These are phyloP conservation scores for Ogataea parapolymorpha DNA, from an alignment of 805 yeast species.

Conservation along the genomic window DNA sequence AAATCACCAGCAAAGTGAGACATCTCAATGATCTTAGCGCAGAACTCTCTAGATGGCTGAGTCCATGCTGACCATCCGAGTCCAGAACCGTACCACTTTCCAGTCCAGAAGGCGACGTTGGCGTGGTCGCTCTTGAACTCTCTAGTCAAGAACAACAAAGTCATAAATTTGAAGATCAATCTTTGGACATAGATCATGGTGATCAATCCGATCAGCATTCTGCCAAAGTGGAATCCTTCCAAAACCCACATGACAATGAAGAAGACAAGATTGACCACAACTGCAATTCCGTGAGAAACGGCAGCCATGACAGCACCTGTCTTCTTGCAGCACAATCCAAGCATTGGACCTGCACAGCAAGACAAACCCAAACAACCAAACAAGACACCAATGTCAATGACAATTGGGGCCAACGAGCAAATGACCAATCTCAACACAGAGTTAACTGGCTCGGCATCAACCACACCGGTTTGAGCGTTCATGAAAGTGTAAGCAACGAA, in stretches of 20 bases:
- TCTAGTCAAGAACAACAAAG: conserved; percentile 77
- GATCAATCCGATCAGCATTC: conserved; percentile 81
- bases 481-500: conserved; percentile 77
- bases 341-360: conserved; percentile 96
- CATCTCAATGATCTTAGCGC: conserved; percentile 89
- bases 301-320: conserved; percentile 96
- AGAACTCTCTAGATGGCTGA: conserved; percentile 93
- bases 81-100: conserved; percentile 97
- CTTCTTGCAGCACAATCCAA: conserved; percentile 93
- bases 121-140: conserved; percentile 95
- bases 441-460: conserved; percentile 52
- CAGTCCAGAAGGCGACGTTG: conserved; percentile 99
- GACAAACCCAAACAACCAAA: conserved; percentile 75
- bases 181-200: conserved; percentile 87
- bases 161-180: conserved; percentile 78
- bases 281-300: conserved; percentile 93
- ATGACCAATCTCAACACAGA: conserved; percentile 68
- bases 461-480: conserved; percentile 84
- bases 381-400: conserved; percentile 80
- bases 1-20: conserved; percentile 97
- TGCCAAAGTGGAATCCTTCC: conserved; percentile 86
- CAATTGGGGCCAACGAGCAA: conserved; percentile 90
- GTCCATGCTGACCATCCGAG: conserved; percentile 92
- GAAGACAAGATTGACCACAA: conserved; percentile 78
- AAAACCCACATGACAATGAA: conserved; percentile 96